Conservation (phyloP, 257 asterid species). For the Parsonsia alboflavescens region DNA sequence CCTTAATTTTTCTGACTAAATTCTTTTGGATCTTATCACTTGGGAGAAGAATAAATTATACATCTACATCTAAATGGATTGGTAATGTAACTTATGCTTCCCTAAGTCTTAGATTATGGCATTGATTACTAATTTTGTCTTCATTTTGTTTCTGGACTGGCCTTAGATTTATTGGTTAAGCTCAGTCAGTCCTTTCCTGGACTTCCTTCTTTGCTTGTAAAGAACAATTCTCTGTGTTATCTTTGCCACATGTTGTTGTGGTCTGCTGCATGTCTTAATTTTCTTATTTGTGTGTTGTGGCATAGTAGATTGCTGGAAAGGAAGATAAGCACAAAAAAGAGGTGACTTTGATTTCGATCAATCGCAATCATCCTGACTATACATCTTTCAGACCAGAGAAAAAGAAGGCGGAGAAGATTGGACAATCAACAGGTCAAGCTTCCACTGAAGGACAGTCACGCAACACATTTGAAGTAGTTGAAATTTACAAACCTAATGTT, state of each 20-base stretch:
- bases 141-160: background rate
- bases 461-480: constrained; percentile 57
- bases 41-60: background rate
- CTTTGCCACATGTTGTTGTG: background rate
- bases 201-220: background rate
- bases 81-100: background rate
- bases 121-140: background rate
- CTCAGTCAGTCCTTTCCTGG: background rate
- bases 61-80: background rate
- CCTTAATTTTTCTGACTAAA: background rate
- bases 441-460: constrained; percentile 40
- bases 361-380: constrained; percentile 75
- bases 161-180: background rate
- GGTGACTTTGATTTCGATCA: constrained; percentile 48
- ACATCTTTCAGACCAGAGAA: constrained; percentile 80
- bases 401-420: constrained; percentile 49
- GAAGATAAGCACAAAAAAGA: constrained; percentile 94
- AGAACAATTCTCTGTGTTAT: background rate
- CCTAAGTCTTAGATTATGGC: background rate
- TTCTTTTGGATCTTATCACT: background rate
- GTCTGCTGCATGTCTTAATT: background rate
- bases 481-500: constrained; percentile 78
- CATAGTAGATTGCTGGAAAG: constrained; percentile 71
- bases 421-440: constrained; percentile 39
- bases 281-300: constrained; percentile 16